Conservation (phyloP, 2,329 filamentous ascomycete genomes). For the Didymella pomorum region DNA sequence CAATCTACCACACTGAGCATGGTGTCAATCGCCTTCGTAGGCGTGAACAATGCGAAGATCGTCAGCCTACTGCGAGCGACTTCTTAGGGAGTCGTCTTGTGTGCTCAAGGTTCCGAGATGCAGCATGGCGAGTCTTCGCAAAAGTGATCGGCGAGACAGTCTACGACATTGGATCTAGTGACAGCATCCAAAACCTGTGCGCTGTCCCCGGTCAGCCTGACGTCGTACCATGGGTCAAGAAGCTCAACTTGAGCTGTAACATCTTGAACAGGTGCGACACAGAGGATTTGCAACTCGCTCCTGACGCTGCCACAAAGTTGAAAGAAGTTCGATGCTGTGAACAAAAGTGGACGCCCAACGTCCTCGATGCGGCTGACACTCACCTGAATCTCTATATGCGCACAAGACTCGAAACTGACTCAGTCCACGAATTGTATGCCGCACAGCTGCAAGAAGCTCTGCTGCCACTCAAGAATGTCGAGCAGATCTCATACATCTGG, state of each 20-base stretch:
- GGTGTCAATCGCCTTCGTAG: not conserved
- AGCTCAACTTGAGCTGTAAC: not conserved
- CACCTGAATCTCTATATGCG: too few relatives aligned
- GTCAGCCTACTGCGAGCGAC: not conserved
- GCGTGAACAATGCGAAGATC: not conserved
- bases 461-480: too few relatives aligned
- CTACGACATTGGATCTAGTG: not conserved
- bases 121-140: not conserved
- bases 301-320: too few relatives aligned
- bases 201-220: not conserved
- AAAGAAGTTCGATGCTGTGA: too few relatives aligned
- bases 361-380: too few relatives aligned
- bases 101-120: not conserved
- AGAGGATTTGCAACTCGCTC: too few relatives aligned
- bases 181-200: not conserved
- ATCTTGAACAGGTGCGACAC: not conserved
- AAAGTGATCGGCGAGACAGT: not conserved
- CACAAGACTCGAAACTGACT: too few relatives aligned
- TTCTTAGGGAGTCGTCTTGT: not conserved
- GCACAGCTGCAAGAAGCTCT: too few relatives aligned
- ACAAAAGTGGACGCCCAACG: too few relatives aligned
- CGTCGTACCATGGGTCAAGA: not conserved
- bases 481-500: too few relatives aligned
- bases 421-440: too few relatives aligned
- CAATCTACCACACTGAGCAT: not conserved